Base-by-base conservation (phyloP, 768 basidiomycete genomes). In the Tephrocybe sp. region DNA sequence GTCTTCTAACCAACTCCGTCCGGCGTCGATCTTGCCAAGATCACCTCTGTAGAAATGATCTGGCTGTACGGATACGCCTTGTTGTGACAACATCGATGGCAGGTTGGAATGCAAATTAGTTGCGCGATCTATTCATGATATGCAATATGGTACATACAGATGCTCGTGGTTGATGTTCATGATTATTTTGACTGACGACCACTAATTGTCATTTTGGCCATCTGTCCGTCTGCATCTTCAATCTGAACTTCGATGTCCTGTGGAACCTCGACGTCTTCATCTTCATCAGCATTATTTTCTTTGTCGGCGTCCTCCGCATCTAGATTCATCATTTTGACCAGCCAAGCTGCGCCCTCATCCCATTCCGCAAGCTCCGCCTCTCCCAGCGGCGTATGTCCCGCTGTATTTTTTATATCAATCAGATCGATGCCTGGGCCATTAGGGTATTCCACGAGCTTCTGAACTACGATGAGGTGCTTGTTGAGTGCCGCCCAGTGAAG, bases 401-500 rank as follows among this genome's bases (percentile, higher is more conserved):
- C 84, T 1, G 64, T 58, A 58, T 91, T 94, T 69, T 84, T 89
- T 52, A 83, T 77, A 64, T 87, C 92, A 60, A 92, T 92, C 56
- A 86, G 68, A 61, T 77, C 76, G 22, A 77, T 65, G 1, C 92
- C 83, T 1, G 84, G 83, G 0, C 86, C 85, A 17, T 57, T 60
- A 0, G 78, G 69, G 56, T 75, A 77, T 45, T 74, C 66, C 10
- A 92, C 79, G 26, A 92, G 79, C 32, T 71, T 74, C 63, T 84
- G 76, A 1, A 78, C 75, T 41, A 84, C 63, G 6, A 68, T 63
- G 3, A 96, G 78, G 58, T 95, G 94, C 2, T 78, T 72, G 65
- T 97, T 98, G 35, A 93, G 66, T 2, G 89, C 82, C 0, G 94
- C 93, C 94, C 94, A 97, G 62, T 98, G 95, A 5, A 97, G 69